These are phyloP conservation scores for Grigorovia humatica DNA, from an alignment of 805 yeast species.

Conservation along the genomic window DNA sequence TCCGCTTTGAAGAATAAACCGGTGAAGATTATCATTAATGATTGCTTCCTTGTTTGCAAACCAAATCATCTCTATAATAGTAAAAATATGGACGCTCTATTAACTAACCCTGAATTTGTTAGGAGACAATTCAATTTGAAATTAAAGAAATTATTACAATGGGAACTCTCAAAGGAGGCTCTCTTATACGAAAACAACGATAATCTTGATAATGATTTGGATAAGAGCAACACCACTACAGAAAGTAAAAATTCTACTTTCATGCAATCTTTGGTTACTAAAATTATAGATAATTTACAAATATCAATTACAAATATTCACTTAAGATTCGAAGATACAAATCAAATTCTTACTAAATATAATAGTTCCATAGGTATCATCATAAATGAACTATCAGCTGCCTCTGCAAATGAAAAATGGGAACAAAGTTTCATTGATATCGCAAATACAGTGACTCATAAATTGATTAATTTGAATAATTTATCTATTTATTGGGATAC, in stretches of 20 bases:
- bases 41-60: conserved; percentile 71
- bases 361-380: conserved; percentile 82
- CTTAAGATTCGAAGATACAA: conserved; percentile 77
- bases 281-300: conserved; percentile 87
- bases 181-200: conserved; percentile 18
- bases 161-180: conserved; percentile 33
- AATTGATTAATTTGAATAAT: conserved; percentile 63
- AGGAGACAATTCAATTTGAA: conserved; percentile 57
- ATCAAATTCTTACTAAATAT: conserved; percentile 50
- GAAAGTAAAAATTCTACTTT: conserved; percentile 60
- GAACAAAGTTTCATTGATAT: conserved; percentile 72
- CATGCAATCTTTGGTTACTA: conserved; percentile 77
- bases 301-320: conserved; percentile 87
- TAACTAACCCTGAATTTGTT: conserved; percentile 43
- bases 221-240: no score
- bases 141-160: conserved; percentile 53
- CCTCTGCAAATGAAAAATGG: conserved; percentile 82
- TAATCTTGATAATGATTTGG: conserved; percentile 26
- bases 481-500: conserved; percentile 82
- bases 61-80: conserved; percentile 43
- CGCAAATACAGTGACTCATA: conserved; percentile 56
- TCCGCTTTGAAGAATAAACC: conserved; percentile 88
- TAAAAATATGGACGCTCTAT: conserved; percentile 26
- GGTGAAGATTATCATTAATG: conserved; percentile 76
- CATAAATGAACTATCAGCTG: conserved; percentile 78